These are phyloP conservation scores for Beauveria sp. DNA, from an alignment of 2,329 filamentous ascomycete genomes.

Conservation along the genomic window DNA sequence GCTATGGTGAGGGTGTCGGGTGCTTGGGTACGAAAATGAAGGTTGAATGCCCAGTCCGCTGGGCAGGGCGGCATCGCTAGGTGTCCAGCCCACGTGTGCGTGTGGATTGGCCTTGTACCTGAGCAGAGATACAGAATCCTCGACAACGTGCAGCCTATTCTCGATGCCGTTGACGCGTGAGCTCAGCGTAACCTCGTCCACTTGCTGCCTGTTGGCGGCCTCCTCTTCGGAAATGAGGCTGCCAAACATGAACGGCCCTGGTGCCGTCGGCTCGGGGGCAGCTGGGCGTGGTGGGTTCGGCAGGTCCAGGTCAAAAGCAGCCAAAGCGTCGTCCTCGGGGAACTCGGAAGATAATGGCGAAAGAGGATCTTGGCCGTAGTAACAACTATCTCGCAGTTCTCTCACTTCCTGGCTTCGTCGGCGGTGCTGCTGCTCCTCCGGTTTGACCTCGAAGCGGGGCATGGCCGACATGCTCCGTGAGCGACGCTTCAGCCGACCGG, in stretches of 20 bases:
- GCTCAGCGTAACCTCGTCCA: background rate
- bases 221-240: background rate
- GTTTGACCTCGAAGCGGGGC: conserved; percentile 29
- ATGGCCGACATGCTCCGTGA: conserved; percentile 54
- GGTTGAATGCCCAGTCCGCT: background rate
- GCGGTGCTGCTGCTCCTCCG: conserved; percentile 25
- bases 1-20: background rate
- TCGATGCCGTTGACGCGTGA: conserved; percentile 7
- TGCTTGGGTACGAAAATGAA: background rate
- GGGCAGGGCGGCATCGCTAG: background rate
- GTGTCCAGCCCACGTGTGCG: background rate
- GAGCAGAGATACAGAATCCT: background rate
- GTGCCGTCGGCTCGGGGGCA: background rate
- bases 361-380: conserved; percentile 33
- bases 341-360: conserved; percentile 44
- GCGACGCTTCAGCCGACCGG: conserved; percentile 40
- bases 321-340: conserved; percentile 27
- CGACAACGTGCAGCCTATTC: conserved; percentile 3
- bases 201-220: background rate
- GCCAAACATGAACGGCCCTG: background rate
- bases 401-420: conserved; percentile 57
- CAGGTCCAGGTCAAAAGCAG: background rate
- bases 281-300: background rate
- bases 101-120: conserved; percentile 4
- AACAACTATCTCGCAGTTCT: conserved; percentile 56